Conservation (phyloP, 1,284 basidiomycete species). For the Sparassis latifolia region DNA sequence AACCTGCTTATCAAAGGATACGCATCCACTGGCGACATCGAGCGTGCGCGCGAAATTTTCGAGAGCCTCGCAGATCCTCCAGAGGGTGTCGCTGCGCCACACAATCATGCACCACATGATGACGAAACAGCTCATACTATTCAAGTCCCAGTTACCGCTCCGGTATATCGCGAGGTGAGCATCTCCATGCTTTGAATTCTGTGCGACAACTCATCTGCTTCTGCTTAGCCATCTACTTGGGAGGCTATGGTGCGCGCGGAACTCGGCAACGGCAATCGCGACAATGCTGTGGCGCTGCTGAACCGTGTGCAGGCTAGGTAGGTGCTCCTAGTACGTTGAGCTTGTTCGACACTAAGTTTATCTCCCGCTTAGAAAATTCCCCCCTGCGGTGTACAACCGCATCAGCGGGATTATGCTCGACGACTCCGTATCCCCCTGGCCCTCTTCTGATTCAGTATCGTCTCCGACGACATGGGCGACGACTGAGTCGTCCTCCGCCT, state of each 20-base stretch:
- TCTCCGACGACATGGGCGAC: slow-evolving; percentile 1
- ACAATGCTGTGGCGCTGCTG: slow-evolving; percentile 67
- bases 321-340: slow-evolving; percentile 14
- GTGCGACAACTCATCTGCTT: slow-evolving; percentile 2
- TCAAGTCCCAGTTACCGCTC: slow-evolving; percentile 32
- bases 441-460: slow-evolving; percentile 13
- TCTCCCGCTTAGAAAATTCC: slow-evolving; percentile 52
- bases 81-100: slow-evolving; percentile 81
- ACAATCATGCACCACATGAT: slow-evolving; percentile 78
- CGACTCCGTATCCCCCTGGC: slow-evolving; percentile 28
- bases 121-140: slow-evolving; percentile 18
- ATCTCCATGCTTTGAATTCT: not conserved
- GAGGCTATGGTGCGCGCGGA: slow-evolving; percentile 95
- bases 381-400: slow-evolving; percentile 38
- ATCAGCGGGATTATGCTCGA: slow-evolving; percentile 38
- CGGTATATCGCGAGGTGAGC: slow-evolving; percentile 86
- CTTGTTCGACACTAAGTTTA: slow-evolving; percentile 3
- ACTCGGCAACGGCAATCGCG: slow-evolving; percentile 69
- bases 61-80: slow-evolving; percentile 84
- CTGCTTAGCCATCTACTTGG: slow-evolving; percentile 74
- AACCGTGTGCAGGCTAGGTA: slow-evolving; percentile 73
- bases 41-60: slow-evolving; percentile 72
- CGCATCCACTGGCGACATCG: slow-evolving; percentile 67
- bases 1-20: slow-evolving; percentile 92
- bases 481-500: not conserved